These are phyloP conservation scores for Pelargonium australe DNA, from an alignment of 441 rosid species.

Conservation along the genomic window DNA sequence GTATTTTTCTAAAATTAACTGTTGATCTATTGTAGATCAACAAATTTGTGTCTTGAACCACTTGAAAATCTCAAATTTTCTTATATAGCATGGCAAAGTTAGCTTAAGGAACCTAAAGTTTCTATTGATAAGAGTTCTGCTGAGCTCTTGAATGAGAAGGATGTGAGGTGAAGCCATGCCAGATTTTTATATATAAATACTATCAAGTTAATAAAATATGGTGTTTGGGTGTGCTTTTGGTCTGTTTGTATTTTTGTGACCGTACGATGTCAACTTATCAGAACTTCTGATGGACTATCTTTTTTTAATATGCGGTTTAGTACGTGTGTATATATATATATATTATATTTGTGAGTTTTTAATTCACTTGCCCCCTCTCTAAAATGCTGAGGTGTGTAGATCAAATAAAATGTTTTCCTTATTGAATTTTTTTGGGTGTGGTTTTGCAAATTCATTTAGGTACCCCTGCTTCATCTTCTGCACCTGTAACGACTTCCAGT, in stretches of 20 bases:
- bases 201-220: background rate
- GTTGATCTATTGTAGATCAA: background rate
- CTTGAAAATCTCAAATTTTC: background rate
- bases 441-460: slow-evolving; percentile 33
- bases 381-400: too few relatives aligned
- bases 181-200: background rate
- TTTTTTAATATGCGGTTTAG: too few relatives aligned
- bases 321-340: too few relatives aligned
- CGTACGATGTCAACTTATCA: background rate
- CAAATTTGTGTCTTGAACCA: background rate
- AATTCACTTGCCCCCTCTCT: too few relatives aligned
- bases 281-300: too few relatives aligned
- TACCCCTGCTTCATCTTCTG: slow-evolving; percentile 44
- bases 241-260: background rate
- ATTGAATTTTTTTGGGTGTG: slow-evolving; percentile 8
- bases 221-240: background rate
- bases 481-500: slow-evolving; percentile 38
- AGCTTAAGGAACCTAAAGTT: background rate
- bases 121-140: background rate
- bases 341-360: too few relatives aligned
- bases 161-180: background rate
- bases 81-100: background rate
- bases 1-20: background rate
- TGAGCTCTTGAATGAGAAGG: too few relatives aligned
- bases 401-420: background rate